Evolutionary conservation across 768 basidiomycete species (phyloP).

Genomic region (Termitomyces bulborhizus): DNA sequence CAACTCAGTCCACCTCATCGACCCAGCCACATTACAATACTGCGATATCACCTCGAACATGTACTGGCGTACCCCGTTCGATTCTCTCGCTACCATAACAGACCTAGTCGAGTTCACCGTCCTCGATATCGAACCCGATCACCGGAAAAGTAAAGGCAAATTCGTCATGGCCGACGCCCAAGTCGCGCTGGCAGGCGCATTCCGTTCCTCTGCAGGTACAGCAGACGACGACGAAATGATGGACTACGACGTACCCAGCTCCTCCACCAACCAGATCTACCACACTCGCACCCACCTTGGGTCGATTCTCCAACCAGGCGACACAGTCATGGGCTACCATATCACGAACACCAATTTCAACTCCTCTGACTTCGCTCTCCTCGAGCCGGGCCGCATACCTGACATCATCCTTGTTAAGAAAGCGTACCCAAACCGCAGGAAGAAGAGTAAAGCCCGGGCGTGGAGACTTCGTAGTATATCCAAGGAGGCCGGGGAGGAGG

Average conservation of each 20-base stretch:
- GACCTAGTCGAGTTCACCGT: slow-evolving; percentile 95
- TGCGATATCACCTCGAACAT: slow-evolving; percentile 72
- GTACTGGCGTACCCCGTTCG: slow-evolving; percentile 93
- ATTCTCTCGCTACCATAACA: slow-evolving; percentile 70
- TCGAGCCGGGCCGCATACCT: slow-evolving; percentile 66
- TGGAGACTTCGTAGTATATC: slow-evolving; percentile 93
- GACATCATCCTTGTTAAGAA: slow-evolving; percentile 94
- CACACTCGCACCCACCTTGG: slow-evolving; percentile 98
- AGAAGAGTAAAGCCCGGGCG: slow-evolving; percentile 78
- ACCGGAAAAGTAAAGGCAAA: slow-evolving; percentile 55
- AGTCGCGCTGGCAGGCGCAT: slow-evolving; percentile 79
- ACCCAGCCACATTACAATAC: slow-evolving; percentile 78
- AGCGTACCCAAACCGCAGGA: slow-evolving; percentile 87
- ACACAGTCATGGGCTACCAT: slow-evolving; percentile 88
- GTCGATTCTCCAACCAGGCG: slow-evolving; percentile 86
- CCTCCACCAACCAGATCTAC: slow-evolving; percentile 68
- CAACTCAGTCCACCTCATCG: slow-evolving; percentile 85
- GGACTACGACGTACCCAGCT: slow-evolving; percentile 55
- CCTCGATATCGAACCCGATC: slow-evolving; percentile 85
- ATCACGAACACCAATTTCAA: slow-evolving; percentile 91
- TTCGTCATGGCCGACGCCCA: slow-evolving; percentile 79
- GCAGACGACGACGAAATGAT: slow-evolving; percentile 38
- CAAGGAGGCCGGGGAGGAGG: slow-evolving; percentile 85
- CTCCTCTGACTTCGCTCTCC: slow-evolving; percentile 72
- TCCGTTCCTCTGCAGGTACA: slow-evolving; percentile 42